These are phyloP conservation scores for Pseudonitzschia multiseries DNA, from an alignment of 108 stramenopile species.

Conservation along the genomic window DNA sequence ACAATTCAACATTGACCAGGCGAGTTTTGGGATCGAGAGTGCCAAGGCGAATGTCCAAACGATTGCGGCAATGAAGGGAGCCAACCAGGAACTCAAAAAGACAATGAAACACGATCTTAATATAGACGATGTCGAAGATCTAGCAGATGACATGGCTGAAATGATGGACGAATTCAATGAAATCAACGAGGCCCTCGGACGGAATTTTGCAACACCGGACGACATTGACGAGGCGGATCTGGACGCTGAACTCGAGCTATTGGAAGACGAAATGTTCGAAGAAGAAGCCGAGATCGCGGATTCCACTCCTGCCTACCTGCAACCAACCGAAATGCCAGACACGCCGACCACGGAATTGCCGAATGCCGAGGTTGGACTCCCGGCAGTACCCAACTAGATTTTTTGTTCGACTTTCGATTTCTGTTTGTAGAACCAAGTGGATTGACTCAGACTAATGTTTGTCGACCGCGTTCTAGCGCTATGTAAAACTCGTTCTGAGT, in stretches of 20 bases:
- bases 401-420: not conserved
- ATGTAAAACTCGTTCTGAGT: too few relatives aligned
- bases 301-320: conserved; percentile 66
- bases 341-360: conserved; percentile 45
- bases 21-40: conserved; percentile 91
- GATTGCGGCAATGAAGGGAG: conserved; percentile 94
- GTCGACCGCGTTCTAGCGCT: too few relatives aligned
- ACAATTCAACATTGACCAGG: conserved; percentile 97
- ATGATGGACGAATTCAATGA: conserved; percentile 79
- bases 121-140: conserved; percentile 92
- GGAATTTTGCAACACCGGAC: conserved; percentile 91
- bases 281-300: conserved; percentile 46
- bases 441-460: not conserved
- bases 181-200: conserved; percentile 93
- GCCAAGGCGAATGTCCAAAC: conserved; percentile 92
- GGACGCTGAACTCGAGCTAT: conserved; percentile 94
- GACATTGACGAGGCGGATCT: conserved; percentile 96
- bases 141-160: conserved; percentile 81
- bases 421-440: not conserved
- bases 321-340: conserved; percentile 45
- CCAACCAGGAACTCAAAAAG: conserved; percentile 82
- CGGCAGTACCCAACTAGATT: conserved; percentile 44
- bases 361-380: conserved; percentile 44
- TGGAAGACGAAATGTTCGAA: conserved; percentile 94
- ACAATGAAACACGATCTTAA: conserved; percentile 89